Evolutionary conservation across 345 rosid genomes (phyloP).

Genomic region (Carallia pectinifolia): DNA sequence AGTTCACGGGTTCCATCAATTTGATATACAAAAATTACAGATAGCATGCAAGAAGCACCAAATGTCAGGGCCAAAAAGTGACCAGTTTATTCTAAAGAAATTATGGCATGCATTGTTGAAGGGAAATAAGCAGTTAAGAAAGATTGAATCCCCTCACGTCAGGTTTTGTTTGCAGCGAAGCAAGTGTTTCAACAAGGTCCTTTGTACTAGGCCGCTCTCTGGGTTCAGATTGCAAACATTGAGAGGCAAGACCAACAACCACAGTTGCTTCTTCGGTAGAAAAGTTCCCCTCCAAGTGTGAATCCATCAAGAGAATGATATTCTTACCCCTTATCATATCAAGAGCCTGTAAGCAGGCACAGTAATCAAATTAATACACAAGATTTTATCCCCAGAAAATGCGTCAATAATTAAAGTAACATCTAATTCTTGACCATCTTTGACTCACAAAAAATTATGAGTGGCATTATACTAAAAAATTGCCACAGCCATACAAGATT

Average conservation of each 20-base stretch:
- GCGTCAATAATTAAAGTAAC: not conserved
- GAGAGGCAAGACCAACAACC: constrained; percentile 80
- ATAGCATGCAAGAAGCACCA: not conserved
- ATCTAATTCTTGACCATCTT: not conserved
- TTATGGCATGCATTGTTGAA: not conserved
- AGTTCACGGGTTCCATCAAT: too few relatives aligned
- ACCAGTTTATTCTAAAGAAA: not conserved
- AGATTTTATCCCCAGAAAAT: not conserved
- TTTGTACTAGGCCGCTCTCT: constrained; percentile 86
- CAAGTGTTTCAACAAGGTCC: constrained; percentile 71
- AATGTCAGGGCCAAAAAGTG: not conserved
- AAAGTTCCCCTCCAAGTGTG: constrained; percentile 89
- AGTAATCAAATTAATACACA: constrained; percentile 19
- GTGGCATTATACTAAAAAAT: not conserved
- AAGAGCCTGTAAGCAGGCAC: constrained; percentile 60
- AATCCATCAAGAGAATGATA: constrained; percentile 75
- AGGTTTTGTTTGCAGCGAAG: constrained; percentile 70
- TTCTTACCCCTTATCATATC: constrained; percentile 88
- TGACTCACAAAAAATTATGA: too few relatives aligned
- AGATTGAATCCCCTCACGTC: constrained; percentile 52
- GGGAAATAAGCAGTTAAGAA: not conserved
- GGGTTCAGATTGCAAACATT: constrained; percentile 88
- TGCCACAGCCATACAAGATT: too few relatives aligned
- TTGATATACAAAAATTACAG: too few relatives aligned
- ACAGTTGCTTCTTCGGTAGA: constrained; percentile 83